Evolutionary conservation across 2,329 filamentous ascomycete species (phyloP).

Genomic region (Amylocarpus encephaloides): DNA sequence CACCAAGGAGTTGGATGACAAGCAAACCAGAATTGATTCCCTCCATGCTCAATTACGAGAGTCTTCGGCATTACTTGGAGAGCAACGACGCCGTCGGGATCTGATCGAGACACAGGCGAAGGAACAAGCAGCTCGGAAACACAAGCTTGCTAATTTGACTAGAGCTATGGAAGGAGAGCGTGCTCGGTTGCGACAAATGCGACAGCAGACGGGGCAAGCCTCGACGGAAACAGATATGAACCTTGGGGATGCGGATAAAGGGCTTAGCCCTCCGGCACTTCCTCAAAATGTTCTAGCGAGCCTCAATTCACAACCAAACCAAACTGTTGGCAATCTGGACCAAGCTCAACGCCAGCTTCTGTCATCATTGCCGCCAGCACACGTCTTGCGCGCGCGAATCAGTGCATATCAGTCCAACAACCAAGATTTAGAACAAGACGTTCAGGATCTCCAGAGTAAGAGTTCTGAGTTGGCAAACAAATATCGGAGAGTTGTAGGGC

Average conservation of each 20-base stretch:
- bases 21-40: constrained; percentile 76
- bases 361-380: constrained; percentile 46
- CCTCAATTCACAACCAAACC: constrained; percentile 26
- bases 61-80: constrained; percentile 70
- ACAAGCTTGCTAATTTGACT: constrained; percentile 73
- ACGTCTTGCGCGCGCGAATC: constrained; percentile 60
- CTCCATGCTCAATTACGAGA: constrained; percentile 77
- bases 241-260: constrained; percentile 32
- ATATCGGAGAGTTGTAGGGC: constrained; percentile 79
- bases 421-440: constrained; percentile 57
- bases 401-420: constrained; percentile 67
- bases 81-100: constrained; percentile 69
- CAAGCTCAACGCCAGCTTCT: constrained; percentile 37
- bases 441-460: constrained; percentile 66
- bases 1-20: constrained; percentile 71
- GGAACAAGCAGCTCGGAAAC: constrained; percentile 54
- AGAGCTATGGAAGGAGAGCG: constrained; percentile 68
- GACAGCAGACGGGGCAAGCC: constrained; percentile 41
- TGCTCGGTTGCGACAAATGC: constrained; percentile 42
- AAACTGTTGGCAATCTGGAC: constrained; percentile 37
- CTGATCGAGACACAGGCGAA: constrained; percentile 59
- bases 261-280: constrained; percentile 21
- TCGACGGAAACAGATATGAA: constrained; percentile 48
- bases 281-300: constrained; percentile 24
- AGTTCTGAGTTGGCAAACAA: constrained; percentile 81